A percentile compares a stretch with the other conserved stretches of the same genome.
phyloP scores from a whole-genome alignment of 2,329 filamentous ascomycete species.

The Colletotrichum zoysiae region DNA sequence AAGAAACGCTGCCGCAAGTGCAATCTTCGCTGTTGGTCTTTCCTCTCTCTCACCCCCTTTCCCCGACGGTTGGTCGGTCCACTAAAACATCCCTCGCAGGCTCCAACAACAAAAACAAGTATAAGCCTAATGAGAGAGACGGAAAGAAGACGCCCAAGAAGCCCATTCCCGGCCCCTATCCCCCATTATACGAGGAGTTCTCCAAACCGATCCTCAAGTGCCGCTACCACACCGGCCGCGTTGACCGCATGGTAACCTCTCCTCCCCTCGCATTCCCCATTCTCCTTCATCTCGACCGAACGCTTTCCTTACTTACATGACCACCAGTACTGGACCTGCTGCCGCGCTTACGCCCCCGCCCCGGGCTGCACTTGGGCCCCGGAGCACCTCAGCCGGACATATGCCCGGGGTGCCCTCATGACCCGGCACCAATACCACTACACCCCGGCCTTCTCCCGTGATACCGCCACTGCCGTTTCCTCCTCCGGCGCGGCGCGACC shows the following conservation, averaged over 20 bases:
- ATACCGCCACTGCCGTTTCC: background rate
- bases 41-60: no score
- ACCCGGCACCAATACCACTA: slow-evolving; percentile 30
- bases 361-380: slow-evolving; percentile 46
- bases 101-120: slow-evolving; percentile 36
- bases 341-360: slow-evolving; percentile 43
- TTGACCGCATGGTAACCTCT: slow-evolving; percentile 46
- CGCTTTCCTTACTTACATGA: background rate
- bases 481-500: background rate
- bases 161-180: background rate
- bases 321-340: slow-evolving; percentile 50
- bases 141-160: slow-evolving; percentile 6
- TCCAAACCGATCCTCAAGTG: slow-evolving; percentile 43
- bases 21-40: slow-evolving; percentile 40
- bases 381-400: slow-evolving; percentile 46
- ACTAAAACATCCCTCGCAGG: slow-evolving; percentile 8
- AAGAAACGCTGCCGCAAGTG: slow-evolving; percentile 50
- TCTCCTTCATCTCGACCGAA: background rate
- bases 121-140: slow-evolving; percentile 11
- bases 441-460: slow-evolving; percentile 17
- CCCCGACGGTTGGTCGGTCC: background rate
- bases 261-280: no score
- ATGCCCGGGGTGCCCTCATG: slow-evolving; percentile 45
- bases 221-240: slow-evolving; percentile 48
- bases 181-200: slow-evolving; percentile 20